Evolutionary conservation across 2,329 filamentous ascomycete genomes (phyloP).

Genomic region (Aureobasidium mangrovei): DNA sequence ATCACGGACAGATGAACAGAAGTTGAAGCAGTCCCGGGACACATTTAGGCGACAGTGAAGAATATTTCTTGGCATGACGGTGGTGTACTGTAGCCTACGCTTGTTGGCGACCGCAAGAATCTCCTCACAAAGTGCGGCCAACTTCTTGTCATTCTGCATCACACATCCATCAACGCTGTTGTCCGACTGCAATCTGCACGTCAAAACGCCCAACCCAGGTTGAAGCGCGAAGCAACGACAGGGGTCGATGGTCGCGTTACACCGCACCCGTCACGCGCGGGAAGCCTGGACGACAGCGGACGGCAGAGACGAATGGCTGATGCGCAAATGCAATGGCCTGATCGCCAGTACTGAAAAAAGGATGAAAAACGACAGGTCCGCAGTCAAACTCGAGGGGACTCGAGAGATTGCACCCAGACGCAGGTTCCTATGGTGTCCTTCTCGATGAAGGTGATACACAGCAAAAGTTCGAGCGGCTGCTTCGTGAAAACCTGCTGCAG

Average conservation of each 20-base stretch:
- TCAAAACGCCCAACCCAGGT: not conserved
- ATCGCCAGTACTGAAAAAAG: not conserved
- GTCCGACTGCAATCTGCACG: constrained; percentile 6
- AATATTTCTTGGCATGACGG: too few species aligned
- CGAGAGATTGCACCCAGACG: not conserved
- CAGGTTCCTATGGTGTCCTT: not conserved
- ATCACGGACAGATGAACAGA: too few species aligned
- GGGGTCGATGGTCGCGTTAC: constrained; percentile 1
- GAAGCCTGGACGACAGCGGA: not conserved
- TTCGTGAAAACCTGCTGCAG: constrained; percentile 7
- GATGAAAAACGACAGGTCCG: constrained; percentile 7
- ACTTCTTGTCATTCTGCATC: constrained; percentile 4
- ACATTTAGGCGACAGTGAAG: too few species aligned
- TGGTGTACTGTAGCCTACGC: too few species aligned
- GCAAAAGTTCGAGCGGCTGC: constrained; percentile 1
- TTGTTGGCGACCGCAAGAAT: not conserved
- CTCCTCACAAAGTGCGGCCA: not conserved
- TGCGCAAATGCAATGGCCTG: constrained; percentile 2
- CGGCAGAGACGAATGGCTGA: not conserved
- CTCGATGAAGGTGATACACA: not conserved
- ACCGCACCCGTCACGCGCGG: constrained; percentile 7
- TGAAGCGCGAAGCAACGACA: not conserved
- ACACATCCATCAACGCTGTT: not conserved
- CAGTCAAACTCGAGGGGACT: constrained; percentile 3
- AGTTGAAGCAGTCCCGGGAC: too few species aligned